Evolutionary conservation across 2,329 filamentous ascomycete genomes (phyloP).

Genomic region (Talaromyces pinophilus): DNA sequence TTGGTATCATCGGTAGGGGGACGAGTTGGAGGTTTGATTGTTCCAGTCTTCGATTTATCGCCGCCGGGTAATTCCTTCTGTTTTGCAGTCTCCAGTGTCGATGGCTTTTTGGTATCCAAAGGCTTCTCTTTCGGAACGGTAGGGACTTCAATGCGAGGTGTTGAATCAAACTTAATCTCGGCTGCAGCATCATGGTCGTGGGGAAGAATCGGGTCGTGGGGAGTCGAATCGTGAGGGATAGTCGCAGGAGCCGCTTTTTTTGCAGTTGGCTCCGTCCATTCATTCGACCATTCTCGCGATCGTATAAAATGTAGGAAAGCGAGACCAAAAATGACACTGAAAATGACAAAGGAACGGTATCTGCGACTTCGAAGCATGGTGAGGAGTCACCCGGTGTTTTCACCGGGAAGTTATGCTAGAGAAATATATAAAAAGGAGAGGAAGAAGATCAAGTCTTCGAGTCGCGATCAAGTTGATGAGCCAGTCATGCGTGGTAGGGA

Average conservation of each 20-base stretch:
- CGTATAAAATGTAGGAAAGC: conserved; percentile 55
- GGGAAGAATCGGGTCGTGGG: background rate
- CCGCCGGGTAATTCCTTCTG: conserved; percentile 9
- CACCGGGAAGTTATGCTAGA: background rate
- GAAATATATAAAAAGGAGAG: conserved; percentile 13
- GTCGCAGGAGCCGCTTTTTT: conserved; percentile 23
- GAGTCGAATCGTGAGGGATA: background rate
- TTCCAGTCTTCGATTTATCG: background rate
- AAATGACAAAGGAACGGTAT: conserved; percentile 50
- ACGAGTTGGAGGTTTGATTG: conserved; percentile 13
- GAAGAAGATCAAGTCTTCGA: conserved; percentile 10
- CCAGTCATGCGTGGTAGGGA: conserved; percentile 13
- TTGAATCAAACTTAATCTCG: conserved; percentile 12
- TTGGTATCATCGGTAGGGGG: conserved; percentile 7
- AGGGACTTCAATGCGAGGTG: conserved; percentile 13
- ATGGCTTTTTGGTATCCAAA: background rate
- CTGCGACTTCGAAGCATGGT: conserved; percentile 52
- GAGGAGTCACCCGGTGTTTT: background rate
- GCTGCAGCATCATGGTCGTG: conserved; percentile 1
- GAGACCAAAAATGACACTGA: conserved; percentile 46
- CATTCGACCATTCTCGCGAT: conserved; percentile 44
- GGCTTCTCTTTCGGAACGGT: conserved; percentile 2
- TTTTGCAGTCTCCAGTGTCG: background rate
- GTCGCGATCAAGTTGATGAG: conserved; percentile 7
- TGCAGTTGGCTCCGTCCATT: conserved; percentile 23